These are phyloP conservation scores for Manihot esculenta DNA, from an alignment of 441 rosid species.

Conservation along the genomic window DNA sequence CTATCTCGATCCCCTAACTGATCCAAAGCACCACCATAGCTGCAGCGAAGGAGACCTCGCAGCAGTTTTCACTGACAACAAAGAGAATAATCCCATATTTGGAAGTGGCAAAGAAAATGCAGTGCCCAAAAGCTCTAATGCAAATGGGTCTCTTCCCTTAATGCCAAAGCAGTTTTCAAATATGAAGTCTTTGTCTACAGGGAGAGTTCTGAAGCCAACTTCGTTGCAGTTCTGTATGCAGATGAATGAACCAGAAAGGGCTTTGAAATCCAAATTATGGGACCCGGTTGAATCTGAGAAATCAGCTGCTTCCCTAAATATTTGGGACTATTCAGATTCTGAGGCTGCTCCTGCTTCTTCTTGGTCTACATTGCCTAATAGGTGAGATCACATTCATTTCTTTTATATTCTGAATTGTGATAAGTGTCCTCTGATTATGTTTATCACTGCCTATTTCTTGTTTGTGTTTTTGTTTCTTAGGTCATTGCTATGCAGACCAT, in stretches of 20 bases:
- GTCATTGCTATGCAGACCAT: constrained; percentile 75
- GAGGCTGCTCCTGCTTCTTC: constrained; percentile 97
- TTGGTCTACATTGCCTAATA: constrained; percentile 87
- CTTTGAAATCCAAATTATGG: constrained; percentile 50
- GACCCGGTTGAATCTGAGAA: constrained; percentile 63
- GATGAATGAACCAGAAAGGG: constrained; percentile 60
- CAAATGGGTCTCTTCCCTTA: constrained; percentile 35
- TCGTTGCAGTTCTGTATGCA: constrained; percentile 80
- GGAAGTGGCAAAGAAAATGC: constrained; percentile 41
- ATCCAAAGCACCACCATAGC: constrained; percentile 40
- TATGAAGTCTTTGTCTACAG: constrained; percentile 57
- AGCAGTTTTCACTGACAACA: constrained; percentile 31
- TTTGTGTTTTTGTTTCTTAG: constrained; percentile 38
- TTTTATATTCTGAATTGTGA: not conserved
- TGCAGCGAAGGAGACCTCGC: constrained; percentile 43
- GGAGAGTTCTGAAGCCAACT: constrained; percentile 58
- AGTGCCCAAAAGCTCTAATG: constrained; percentile 26
- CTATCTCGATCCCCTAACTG: constrained; percentile 40
- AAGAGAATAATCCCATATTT: constrained; percentile 42
- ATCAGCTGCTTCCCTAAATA: constrained; percentile 61
- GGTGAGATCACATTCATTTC: constrained; percentile 29
- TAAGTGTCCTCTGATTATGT: not conserved
- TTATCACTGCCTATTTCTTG: not conserved
- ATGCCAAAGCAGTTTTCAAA: constrained; percentile 35
- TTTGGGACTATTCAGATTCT: constrained; percentile 93